Evolutionary conservation across 2,329 filamentous ascomycete genomes (phyloP).

Genomic region (Graphiopsis chlorocephala): DNA sequence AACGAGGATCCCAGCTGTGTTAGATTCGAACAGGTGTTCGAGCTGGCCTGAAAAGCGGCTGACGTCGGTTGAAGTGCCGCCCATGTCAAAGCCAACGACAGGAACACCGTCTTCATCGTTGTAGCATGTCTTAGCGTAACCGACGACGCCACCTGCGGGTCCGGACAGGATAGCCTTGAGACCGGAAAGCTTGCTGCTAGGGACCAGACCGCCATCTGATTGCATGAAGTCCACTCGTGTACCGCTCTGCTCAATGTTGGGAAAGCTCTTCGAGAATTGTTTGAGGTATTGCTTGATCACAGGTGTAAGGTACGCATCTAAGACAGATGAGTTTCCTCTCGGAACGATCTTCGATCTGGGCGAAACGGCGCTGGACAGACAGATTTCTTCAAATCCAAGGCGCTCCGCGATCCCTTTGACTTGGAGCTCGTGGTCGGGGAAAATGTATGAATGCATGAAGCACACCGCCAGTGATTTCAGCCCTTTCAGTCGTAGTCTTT

Average conservation of each 20-base stretch:
- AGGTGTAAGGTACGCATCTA: constrained; percentile 21
- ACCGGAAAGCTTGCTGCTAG: constrained; percentile 59
- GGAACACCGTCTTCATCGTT: constrained; percentile 73
- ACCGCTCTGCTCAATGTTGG: not conserved
- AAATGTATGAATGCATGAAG: constrained; percentile 35
- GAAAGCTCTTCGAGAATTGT: constrained; percentile 17
- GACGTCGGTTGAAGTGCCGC: constrained; percentile 23
- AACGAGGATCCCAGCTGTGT: constrained; percentile 21
- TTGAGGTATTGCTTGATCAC: constrained; percentile 18
- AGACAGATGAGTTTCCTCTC: constrained; percentile 16
- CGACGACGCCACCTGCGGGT: constrained; percentile 80
- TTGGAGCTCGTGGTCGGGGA: constrained; percentile 31
- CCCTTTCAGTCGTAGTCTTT: constrained; percentile 32
- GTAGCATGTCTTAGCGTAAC: constrained; percentile 82
- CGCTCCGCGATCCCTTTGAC: constrained; percentile 28
- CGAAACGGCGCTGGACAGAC: constrained; percentile 27
- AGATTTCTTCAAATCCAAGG: constrained; percentile 31
- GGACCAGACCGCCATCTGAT: constrained; percentile 64
- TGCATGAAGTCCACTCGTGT: constrained; percentile 79
- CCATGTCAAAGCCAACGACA: constrained; percentile 61
- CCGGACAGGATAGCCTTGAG: constrained; percentile 78
- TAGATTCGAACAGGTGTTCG: constrained; percentile 22
- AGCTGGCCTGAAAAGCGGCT: constrained; percentile 17
- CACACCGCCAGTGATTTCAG: constrained; percentile 37
- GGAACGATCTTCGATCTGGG: constrained; percentile 22